Conservation (phyloP, 179 eudicot species). For the Silene coronaria region DNA sequence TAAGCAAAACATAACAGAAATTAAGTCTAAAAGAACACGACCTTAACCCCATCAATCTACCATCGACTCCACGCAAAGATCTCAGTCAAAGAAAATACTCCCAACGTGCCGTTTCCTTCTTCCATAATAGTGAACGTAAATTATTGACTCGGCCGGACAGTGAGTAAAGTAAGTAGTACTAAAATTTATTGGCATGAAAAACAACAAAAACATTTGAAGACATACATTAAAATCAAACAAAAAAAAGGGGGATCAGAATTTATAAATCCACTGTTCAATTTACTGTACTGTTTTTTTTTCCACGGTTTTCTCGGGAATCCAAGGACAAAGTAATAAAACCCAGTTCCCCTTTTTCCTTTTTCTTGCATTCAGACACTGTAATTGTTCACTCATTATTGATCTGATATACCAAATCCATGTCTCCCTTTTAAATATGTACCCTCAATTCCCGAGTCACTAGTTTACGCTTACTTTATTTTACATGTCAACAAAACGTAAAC, state of each 20-base stretch:
- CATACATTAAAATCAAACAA: constrained; percentile 12
- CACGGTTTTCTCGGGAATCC: constrained; percentile 26
- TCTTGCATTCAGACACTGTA: constrained; percentile 18
- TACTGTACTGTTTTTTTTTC: constrained; percentile 5
- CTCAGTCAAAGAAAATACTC: too few relatives aligned
- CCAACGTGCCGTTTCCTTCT: too few relatives aligned
- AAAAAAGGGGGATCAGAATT: constrained; percentile 8
- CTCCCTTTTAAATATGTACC: neutral
- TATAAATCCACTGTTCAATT: constrained; percentile 7
- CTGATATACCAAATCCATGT: constrained; percentile 18
- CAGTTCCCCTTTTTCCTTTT: constrained; percentile 13
- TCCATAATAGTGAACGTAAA: too few relatives aligned
- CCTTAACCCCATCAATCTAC: too few relatives aligned
- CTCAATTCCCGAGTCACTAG: too few relatives aligned
- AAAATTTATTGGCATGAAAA: constrained; percentile 20
- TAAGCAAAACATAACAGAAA: too few relatives aligned
- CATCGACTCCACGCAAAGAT: too few relatives aligned
- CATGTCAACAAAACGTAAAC: too few relatives aligned
- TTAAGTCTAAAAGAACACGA: constrained; percentile 20
- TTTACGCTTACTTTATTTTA: too few relatives aligned
- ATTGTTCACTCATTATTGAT: constrained; percentile 12
- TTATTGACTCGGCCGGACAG: too few relatives aligned
- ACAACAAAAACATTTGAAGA: constrained; percentile 31
- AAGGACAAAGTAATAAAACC: constrained; percentile 23
- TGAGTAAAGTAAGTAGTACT: too few relatives aligned